Evolutionary conservation across 2,329 filamentous ascomycete genomes (phyloP), one percentile per base, ranked within the genome.

Genomic region (Emergomyces pasteurianus): DNA sequence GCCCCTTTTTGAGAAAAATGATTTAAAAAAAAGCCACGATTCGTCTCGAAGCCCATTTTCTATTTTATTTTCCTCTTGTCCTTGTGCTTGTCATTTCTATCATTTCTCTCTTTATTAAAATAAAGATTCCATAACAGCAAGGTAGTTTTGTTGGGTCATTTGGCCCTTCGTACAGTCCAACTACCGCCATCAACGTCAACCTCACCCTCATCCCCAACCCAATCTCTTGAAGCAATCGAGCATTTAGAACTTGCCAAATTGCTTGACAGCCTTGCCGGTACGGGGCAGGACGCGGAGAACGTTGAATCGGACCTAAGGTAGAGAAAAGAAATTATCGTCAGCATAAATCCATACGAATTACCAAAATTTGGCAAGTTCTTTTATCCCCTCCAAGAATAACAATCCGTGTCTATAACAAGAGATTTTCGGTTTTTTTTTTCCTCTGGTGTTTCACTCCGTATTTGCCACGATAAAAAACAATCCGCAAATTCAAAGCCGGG

Each of bases 281-380:
- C 92, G 87, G 81, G 92, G 92, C 75, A 97, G 89, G 74, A 99
- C 94, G 76, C 94, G 92, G 78, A 99, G 90, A 78, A 96, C 92
- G 84, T 99, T 99, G 90, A 99, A 99, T 78, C 94, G 94, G 77
- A 96, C 89, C 91, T 95, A 69, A 57, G 63, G 58, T 59, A 64
- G 43, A 56, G 55, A 2, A 61, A 42, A 60, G 52, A 60, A 23
- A 38, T 34, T 43, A 34, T 18, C 50, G 38, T 58, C 54, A 49
- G 49, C 58, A 49, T 47, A 28, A 38, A 53, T 28, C 3, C 57
- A 18, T 36, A 21, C 21, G n/a, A 16, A 34, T n/a, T 49, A 34
- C 34, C 47, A 46, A 43, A 47, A n/a, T 8, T 26, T 36, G 14
- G 49, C n/a, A 60, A 59, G 21, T n/a, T n/a, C 10, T 23, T 3